Evolutionary conservation across 2,329 filamentous ascomycete species (phyloP), one percentile per base, ranked within the genome.

Genomic region (Hirsutella rhossiliensis): DNA sequence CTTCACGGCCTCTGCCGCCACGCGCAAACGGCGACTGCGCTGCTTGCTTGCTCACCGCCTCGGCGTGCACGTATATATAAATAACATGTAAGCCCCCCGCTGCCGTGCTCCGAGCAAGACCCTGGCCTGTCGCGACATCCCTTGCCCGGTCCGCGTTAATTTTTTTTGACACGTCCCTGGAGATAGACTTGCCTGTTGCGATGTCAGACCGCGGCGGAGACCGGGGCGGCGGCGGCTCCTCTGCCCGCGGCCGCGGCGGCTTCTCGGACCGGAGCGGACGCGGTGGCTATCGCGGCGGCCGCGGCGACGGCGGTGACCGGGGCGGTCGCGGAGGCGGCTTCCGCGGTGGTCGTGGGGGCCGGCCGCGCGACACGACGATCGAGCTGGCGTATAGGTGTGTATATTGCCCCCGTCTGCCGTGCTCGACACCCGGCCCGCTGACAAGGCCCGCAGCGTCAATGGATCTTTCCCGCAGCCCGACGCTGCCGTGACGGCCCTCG

Each of bases 401-500:
- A 6, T 19, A n/a, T n/a, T n/a, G n/a, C n/a, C 7, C 34, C 4
- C 12, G 15, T 11, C 11, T 34, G 3, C 15, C 2, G 5, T 8
- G 6, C 29, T 20, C 11, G 3, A 18, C 12, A 5, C 12, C 13
- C 31, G n/a, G 11, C 4, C 15, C 12, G 15, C 43, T 45, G n/a
- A 42, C 36, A 15, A 4, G 31, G 8, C 7, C 34, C 5, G 8
- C 36, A 62, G 62, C 11, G 47, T 59, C 3, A 49, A 51, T 7
- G 50, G 47, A 34, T 30, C 30, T 32, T 44, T 47, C 38, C 54
- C 51, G 5, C 30, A 45, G 3, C 54, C 52, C 2, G 60, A 66
- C 34, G 19, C 48, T 17, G 29, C 47, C 11, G 50, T 66, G 28
- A 53, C 54, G 1, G 42, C 61, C 18, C 59, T 73, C 0, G 71